Percentiles rank a stretch among this genome's conserved stretches.
phyloP scores from a whole-genome alignment of 2,329 filamentous ascomycete species.

The Fusarium multiceps region DNA sequence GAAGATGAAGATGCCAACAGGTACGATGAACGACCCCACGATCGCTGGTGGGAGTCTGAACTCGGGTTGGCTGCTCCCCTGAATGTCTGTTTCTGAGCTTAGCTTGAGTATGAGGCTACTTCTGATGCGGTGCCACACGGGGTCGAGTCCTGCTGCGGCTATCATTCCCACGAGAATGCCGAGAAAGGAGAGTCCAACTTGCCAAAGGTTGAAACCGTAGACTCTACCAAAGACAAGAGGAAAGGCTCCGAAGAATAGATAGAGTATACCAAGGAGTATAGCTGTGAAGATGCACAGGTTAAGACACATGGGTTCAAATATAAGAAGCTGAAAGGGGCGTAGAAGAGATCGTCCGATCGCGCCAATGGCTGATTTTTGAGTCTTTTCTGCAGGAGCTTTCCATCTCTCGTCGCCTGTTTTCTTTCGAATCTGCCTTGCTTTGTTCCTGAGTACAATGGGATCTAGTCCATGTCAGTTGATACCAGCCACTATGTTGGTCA shows the following conservation, averaged over 20 bases:
- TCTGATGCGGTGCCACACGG: slow-evolving; percentile 73
- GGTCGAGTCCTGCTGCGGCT: slow-evolving; percentile 69
- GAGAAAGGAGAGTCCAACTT: slow-evolving; percentile 82
- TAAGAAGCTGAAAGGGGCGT: slow-evolving; percentile 82
- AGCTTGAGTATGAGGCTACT: slow-evolving; percentile 65
- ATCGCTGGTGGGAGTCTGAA: slow-evolving; percentile 83
- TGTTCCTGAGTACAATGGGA: slow-evolving; percentile 76
- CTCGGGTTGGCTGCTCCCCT: slow-evolving; percentile 80
- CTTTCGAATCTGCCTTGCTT: slow-evolving; percentile 75
- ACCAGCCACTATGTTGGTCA: not conserved
- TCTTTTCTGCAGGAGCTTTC: slow-evolving; percentile 80
- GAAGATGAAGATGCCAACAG: slow-evolving; percentile 87
- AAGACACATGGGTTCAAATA: slow-evolving; percentile 87
- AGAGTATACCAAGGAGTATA: slow-evolving; percentile 86
- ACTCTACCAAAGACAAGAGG: slow-evolving; percentile 79
- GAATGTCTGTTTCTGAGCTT: slow-evolving; percentile 61
- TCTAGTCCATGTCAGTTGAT: slow-evolving; percentile 51
- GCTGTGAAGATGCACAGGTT: slow-evolving; percentile 85
- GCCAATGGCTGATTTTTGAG: slow-evolving; percentile 71
- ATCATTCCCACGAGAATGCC: slow-evolving; percentile 77
- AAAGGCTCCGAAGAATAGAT: slow-evolving; percentile 92
- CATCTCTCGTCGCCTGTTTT: slow-evolving; percentile 83
- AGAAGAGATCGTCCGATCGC: slow-evolving; percentile 70
- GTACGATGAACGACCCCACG: slow-evolving; percentile 79
- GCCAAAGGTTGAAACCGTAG: slow-evolving; percentile 82